These are phyloP conservation scores for Claviceps pusilla DNA, from an alignment of 2,329 filamentous ascomycete species.

Conservation along the genomic window DNA sequence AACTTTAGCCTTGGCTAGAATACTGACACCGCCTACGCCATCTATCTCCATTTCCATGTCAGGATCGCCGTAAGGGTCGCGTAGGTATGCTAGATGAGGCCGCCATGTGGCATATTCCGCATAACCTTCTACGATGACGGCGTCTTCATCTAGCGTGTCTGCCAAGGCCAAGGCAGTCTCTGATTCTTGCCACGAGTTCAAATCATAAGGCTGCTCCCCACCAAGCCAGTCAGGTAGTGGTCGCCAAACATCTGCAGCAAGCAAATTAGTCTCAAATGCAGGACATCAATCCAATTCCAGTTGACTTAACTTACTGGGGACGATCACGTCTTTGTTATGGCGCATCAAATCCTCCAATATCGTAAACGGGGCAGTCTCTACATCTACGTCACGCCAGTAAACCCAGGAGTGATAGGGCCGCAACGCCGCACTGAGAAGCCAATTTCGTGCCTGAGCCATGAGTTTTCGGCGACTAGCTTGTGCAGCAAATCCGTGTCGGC, in stretches of 20 bases:
- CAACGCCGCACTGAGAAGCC: conserved; percentile 83
- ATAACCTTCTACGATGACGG: conserved; percentile 96
- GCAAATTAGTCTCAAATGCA: conserved; percentile 13
- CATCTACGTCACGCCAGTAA: conserved; percentile 97
- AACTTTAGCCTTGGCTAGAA: conserved; percentile 86
- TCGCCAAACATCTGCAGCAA: conserved; percentile 70
- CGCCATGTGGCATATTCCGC: conserved; percentile 98
- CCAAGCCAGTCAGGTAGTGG: conserved; percentile 98
- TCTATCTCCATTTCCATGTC: conserved; percentile 99
- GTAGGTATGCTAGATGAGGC: conserved; percentile 88
- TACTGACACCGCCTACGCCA: conserved; percentile 92
- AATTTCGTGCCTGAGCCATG: conserved; percentile 96
- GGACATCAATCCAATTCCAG: not conserved
- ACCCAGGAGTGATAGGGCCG: conserved; percentile 97
- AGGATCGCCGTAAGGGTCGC: conserved; percentile 91
- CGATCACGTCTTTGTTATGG: conserved; percentile 96
- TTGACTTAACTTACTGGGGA: conserved; percentile 61
- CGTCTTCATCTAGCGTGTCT: conserved; percentile 91
- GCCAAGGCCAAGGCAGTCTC: conserved; percentile 88
- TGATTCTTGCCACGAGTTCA: conserved; percentile 99
- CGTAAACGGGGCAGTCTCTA: conserved; percentile 91
- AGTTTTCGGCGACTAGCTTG: conserved; percentile 87
- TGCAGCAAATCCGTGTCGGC: conserved; percentile 89
- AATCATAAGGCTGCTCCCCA: conserved; percentile 92
- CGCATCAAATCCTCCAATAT: conserved; percentile 97